A percentile compares a stretch with the other conserved stretches of the same genome.
Conservation (phyloP, 1,139 yeast genomes). For the Saccharomycopsis crataegensis region DNA sequence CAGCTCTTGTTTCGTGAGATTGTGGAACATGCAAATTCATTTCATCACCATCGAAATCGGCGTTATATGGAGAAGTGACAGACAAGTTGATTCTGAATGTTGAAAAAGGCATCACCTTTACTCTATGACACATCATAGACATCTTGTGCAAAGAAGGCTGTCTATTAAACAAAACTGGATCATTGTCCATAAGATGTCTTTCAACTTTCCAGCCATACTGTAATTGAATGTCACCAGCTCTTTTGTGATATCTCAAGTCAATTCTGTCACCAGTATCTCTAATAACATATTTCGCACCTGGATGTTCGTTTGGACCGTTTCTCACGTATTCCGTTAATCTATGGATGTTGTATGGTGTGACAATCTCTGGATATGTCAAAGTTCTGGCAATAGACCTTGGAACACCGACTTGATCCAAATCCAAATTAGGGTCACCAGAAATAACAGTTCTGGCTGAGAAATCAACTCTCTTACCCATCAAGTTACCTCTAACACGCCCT, state of each 20-base stretch:
- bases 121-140: constrained; percentile 99
- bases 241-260: constrained; percentile 90
- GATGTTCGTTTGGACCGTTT: constrained; percentile 98
- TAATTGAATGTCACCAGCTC: constrained; percentile 96
- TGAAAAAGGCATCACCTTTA: constrained; percentile 97
- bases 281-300: constrained; percentile 97
- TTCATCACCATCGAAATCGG: constrained; percentile 99
- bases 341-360: constrained; percentile 95
- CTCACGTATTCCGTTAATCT: constrained; percentile 86
- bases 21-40: constrained; percentile 99
- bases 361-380: constrained; percentile 92
- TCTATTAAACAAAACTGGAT: constrained; percentile 96
- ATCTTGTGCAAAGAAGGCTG: constrained; percentile 98
- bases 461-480: constrained; percentile 99
- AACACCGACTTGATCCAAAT: constrained; percentile 97
- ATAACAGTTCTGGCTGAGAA: constrained; percentile 98
- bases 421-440: constrained; percentile 98
- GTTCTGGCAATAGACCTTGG: constrained; percentile 96
- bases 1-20: constrained; percentile 98
- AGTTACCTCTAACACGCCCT: constrained; percentile 96
- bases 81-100: constrained; percentile 94
- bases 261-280: constrained; percentile 99
- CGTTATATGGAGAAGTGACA: constrained; percentile 97
- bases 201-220: constrained; percentile 99
- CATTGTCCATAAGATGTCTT: constrained; percentile 95